Conservation (phyloP, 2,329 filamentous ascomycete species). For the Fusarium lateritium region DNA sequence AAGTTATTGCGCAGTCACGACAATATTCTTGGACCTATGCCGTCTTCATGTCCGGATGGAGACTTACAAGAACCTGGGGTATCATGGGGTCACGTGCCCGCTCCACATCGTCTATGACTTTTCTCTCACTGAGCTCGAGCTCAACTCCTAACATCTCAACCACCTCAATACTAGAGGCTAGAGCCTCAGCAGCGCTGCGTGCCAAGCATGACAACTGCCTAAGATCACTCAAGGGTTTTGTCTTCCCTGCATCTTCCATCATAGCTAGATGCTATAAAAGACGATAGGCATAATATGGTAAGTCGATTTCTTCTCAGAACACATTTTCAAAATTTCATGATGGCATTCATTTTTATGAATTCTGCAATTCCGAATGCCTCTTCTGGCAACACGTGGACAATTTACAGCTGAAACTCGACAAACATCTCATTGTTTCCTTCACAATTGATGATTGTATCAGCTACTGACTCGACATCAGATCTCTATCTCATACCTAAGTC, state of each 20-base stretch:
- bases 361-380: conserved; percentile 64
- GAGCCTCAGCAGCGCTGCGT: neutral
- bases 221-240: neutral
- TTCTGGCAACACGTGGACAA: conserved; percentile 53
- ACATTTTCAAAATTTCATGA: conserved; percentile 47
- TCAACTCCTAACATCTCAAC: neutral
- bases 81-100: conserved; percentile 27
- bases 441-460: conserved; percentile 9
- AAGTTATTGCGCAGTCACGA: too few species aligned
- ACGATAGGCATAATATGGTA: conserved; percentile 26
- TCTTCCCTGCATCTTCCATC: conserved; percentile 1
- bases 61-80: neutral
- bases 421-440: conserved; percentile 9
- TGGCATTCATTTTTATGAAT: conserved; percentile 61
- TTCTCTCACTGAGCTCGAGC: conserved; percentile 12
- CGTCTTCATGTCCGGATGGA: too few species aligned
- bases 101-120: conserved; percentile 33
- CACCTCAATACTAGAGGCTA: neutral
- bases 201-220: neutral
- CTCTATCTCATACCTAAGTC: conserved; percentile 51
- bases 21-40: too few species aligned
- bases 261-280: conserved; percentile 3
- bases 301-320: conserved; percentile 14
- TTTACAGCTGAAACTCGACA: conserved; percentile 45
- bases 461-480: conserved; percentile 28